Evolutionary conservation across 1,284 basidiomycete species (phyloP).

Genomic region (Butyriboletus appendiculatus): DNA sequence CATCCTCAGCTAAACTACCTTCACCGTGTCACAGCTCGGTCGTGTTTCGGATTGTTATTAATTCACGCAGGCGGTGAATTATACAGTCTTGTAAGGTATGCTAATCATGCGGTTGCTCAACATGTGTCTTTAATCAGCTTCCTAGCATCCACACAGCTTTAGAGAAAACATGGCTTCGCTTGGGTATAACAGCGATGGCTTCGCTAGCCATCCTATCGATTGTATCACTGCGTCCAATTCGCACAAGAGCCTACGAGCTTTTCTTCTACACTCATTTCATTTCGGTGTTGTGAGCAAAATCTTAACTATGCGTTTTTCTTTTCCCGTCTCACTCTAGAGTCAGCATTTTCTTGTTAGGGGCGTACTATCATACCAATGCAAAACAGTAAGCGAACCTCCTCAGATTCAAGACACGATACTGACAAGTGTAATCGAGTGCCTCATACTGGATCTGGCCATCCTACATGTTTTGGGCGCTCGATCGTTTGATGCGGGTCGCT

Average conservation of each 20-base stretch:
- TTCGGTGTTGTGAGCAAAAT: constrained; percentile 40
- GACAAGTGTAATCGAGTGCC: constrained; percentile 9
- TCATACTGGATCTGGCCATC: constrained; percentile 53
- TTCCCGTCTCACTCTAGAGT: neutral
- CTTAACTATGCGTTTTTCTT: too few species aligned
- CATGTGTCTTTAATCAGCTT: neutral
- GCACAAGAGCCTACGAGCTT: constrained; percentile 46
- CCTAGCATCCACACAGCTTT: constrained; percentile 8
- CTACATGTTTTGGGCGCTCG: constrained; percentile 65
- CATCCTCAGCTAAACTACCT: constrained; percentile 46
- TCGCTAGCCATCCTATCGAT: constrained; percentile 41
- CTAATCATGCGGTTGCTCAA: neutral
- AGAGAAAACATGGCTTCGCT: constrained; percentile 37
- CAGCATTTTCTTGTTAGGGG: constrained; percentile 43
- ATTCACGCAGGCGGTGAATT: constrained; percentile 49
- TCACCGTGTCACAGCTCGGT: constrained; percentile 55
- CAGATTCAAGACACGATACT: constrained; percentile 11
- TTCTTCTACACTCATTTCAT: constrained; percentile 48
- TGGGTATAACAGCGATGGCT: constrained; percentile 41
- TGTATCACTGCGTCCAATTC: constrained; percentile 46
- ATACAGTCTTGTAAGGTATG: constrained; percentile 11
- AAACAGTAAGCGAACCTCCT: constrained; percentile 8
- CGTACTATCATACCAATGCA: constrained; percentile 42
- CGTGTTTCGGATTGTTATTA: constrained; percentile 49
- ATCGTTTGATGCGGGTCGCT: constrained; percentile 53